Evolutionary conservation across 2,329 filamentous ascomycete genomes (phyloP), one percentile per base, ranked within the genome.

Genomic region (Ophiobolus disseminans): DNA sequence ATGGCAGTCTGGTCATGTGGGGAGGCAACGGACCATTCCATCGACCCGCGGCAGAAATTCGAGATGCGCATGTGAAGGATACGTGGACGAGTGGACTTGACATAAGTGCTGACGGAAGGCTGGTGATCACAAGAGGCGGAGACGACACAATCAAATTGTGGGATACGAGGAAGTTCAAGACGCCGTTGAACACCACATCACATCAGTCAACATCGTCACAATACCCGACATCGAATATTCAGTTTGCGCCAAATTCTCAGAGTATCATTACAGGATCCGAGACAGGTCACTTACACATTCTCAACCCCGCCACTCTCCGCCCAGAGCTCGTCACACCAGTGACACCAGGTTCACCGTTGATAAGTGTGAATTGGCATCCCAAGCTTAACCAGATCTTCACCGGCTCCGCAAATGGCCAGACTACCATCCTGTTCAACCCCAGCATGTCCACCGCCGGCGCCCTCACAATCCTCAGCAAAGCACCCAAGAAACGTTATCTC

Each of bases 361-460:
- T 97, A 53, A 86, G 87, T 2, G 90, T 96, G 20, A 80, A 89
- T 54, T 99, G 94, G 94, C 93, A 99, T 66, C 82, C 89, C 16
- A 96, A 91, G 73, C 85, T 99, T 67, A 97, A 99, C 70, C 94
- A 99, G 69, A 96, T 99, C 65, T 75, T 97, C 56, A 96, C 93
- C 7, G 93, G 92, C 49, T 97, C 93, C 36, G 91, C 91, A 42
- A 96, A 97, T 66, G 86, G 87, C 47, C 89, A 95, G 73, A 91
- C 89, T 0, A 93, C 92, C 65, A 83, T 97, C 32, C 86, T 99
- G 38, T 99, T 94, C 77, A 93, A 89, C 66, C 94, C 94, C 2
- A 84, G 80, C n/a, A 86, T 86, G 60, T 99, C 94, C 17, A 82
- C 72, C 10, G 86, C 86, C 52, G 94, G 94, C 49, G 94, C 92